Conservation (phyloP, 768 basidiomycete species). For the Trametes sanguinea region DNA sequence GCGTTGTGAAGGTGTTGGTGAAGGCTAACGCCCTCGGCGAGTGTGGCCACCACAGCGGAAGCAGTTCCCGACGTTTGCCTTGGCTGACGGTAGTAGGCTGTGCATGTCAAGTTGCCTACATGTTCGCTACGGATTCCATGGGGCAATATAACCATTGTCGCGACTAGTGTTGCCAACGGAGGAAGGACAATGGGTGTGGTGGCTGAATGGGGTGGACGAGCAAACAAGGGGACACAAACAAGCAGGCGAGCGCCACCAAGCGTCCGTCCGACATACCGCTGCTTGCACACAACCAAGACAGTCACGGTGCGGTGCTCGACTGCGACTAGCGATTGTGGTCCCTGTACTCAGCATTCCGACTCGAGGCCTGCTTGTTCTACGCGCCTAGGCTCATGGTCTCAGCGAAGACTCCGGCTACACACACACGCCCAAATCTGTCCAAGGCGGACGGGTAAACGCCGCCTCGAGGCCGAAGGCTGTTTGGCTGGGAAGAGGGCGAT, state of each 20-base stretch:
- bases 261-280: background rate
- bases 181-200: conserved; percentile 3
- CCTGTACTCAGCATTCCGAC: background rate
- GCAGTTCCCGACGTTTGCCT: too few relatives aligned
- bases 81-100: too few relatives aligned
- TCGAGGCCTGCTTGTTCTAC: background rate
- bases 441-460: conserved; percentile 9
- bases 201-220: background rate
- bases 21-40: too few relatives aligned
- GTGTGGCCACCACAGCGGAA: too few relatives aligned
- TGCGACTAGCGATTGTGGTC: background rate
- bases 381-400: background rate
- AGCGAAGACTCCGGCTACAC: background rate
- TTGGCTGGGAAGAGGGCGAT: conserved; percentile 8
- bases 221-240: conserved; percentile 18
- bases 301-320: background rate
- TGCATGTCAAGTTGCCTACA: background rate
- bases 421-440: background rate
- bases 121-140: background rate
- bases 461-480: conserved; percentile 18
- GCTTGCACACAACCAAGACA: background rate
- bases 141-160: background rate
- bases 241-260: conserved; percentile 12
- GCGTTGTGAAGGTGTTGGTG: background rate
- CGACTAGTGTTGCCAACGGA: background rate